Percentiles rank a stretch among this genome's conserved stretches.
Conservation (phyloP, 345 rosid species). For the Rhodomyrtus tomentosa region DNA sequence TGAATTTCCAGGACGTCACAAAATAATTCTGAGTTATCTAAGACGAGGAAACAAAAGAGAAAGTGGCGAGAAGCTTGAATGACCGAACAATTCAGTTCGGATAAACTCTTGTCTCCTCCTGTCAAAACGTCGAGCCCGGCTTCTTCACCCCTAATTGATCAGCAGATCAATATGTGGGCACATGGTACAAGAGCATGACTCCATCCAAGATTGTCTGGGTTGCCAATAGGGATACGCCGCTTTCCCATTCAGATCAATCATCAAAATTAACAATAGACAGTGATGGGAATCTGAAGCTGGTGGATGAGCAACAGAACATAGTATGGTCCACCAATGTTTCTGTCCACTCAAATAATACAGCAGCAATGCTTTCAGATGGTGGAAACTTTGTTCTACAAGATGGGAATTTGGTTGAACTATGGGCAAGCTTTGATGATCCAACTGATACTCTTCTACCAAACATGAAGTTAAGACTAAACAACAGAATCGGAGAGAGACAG, state of each 20-base stretch:
- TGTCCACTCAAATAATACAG: not conserved
- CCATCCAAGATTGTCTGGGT: not conserved
- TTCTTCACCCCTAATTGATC: too few species aligned
- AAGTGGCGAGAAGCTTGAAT: not conserved
- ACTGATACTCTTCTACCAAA: conserved; percentile 20
- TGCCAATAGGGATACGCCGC: not conserved
- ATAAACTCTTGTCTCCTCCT: too few species aligned
- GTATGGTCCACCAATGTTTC: conserved; percentile 11
- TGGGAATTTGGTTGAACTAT: not conserved
- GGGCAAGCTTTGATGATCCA: conserved; percentile 30
- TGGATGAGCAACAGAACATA: not conserved
- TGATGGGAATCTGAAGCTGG: conserved; percentile 10
- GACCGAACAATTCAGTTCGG: not conserved
- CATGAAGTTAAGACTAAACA: conserved; percentile 23
- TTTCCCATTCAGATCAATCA: not conserved
- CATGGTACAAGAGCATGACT: not conserved
- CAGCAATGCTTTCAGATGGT: conserved; percentile 10
- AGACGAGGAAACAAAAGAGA: not conserved
- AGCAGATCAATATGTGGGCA: too few species aligned
- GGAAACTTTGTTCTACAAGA: conserved; percentile 21
- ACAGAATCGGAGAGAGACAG: not conserved
- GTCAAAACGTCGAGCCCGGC: too few species aligned
- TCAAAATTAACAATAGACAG: conserved; percentile 6
- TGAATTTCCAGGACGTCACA: too few species aligned
- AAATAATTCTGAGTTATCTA: not conserved